Conservation (phyloP, 441 rosid genomes). For the Manihot esculenta region DNA sequence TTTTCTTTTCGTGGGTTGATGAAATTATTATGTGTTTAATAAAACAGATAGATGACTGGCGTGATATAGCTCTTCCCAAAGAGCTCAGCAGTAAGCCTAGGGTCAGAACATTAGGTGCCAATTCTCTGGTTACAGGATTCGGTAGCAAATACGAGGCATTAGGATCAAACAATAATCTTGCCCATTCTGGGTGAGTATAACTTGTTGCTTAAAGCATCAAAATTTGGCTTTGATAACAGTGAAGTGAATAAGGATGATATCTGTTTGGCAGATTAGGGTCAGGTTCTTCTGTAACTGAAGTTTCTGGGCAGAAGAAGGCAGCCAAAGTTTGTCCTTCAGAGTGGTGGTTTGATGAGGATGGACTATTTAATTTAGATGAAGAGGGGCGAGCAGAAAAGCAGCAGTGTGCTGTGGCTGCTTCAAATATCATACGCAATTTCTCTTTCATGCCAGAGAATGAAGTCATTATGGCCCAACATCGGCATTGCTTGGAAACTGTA, state of each 20-base stretch:
- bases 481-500: conserved; percentile 95
- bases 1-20: neutral
- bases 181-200: conserved; percentile 48
- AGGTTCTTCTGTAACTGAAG: conserved; percentile 44
- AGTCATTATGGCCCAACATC: conserved; percentile 84
- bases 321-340: conserved; percentile 52
- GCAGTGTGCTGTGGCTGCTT: conserved; percentile 84
- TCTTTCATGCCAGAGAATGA: conserved; percentile 99
- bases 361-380: conserved; percentile 83
- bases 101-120: conserved; percentile 64
- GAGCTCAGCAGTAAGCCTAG: conserved; percentile 55
- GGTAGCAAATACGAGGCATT: conserved; percentile 69
- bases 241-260: conserved; percentile 17
- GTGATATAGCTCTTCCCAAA: conserved; percentile 73
- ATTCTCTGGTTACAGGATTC: conserved; percentile 70
- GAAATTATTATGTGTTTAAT: neutral
- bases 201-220: neutral
- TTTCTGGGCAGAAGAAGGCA: conserved; percentile 44
- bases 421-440: conserved; percentile 87
- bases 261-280: conserved; percentile 44
- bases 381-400: conserved; percentile 90
- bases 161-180: conserved; percentile 38
- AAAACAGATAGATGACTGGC: conserved; percentile 94
- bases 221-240: neutral
- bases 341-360: conserved; percentile 95